These are phyloP conservation scores for Colletotrichum brevisporum DNA, from an alignment of 2,329 filamentous ascomycete genomes.

Conservation along the genomic window DNA sequence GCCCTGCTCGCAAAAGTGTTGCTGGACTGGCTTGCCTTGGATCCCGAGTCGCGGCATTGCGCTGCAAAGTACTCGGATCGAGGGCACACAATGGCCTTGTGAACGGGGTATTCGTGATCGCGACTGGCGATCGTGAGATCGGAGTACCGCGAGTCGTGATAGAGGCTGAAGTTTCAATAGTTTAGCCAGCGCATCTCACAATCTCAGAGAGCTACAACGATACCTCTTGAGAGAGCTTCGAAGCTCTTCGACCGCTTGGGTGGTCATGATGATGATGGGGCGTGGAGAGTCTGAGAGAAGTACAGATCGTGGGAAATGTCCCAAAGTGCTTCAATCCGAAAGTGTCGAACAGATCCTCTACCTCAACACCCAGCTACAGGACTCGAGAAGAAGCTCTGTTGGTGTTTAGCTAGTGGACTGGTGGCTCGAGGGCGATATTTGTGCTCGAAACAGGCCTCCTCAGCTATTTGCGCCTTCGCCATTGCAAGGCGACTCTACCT, in stretches of 20 bases:
- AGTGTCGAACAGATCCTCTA: too few relatives aligned
- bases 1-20: too few relatives aligned
- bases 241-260: constrained; percentile 14
- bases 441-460: not conserved
- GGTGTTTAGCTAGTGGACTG: not conserved
- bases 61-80: constrained; percentile 25
- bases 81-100: constrained; percentile 33
- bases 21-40: not conserved
- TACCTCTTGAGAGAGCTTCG: constrained; percentile 17
- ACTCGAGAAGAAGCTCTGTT: not conserved
- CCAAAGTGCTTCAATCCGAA: too few relatives aligned
- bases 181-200: not conserved
- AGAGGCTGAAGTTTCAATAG: not conserved
- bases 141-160: constrained; percentile 16
- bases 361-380: too few relatives aligned
- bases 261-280: not conserved
- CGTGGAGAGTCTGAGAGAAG: not conserved
- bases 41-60: constrained; percentile 9
- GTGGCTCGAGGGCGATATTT: not conserved
- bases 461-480: too few relatives aligned
- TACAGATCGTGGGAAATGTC: too few relatives aligned
- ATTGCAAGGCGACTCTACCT: too few relatives aligned
- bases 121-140: constrained; percentile 24
- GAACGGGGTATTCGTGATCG: constrained; percentile 17
- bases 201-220: not conserved